Conservation (phyloP, 805 yeast species). For the Saccharomycopsis fodiens region DNA sequence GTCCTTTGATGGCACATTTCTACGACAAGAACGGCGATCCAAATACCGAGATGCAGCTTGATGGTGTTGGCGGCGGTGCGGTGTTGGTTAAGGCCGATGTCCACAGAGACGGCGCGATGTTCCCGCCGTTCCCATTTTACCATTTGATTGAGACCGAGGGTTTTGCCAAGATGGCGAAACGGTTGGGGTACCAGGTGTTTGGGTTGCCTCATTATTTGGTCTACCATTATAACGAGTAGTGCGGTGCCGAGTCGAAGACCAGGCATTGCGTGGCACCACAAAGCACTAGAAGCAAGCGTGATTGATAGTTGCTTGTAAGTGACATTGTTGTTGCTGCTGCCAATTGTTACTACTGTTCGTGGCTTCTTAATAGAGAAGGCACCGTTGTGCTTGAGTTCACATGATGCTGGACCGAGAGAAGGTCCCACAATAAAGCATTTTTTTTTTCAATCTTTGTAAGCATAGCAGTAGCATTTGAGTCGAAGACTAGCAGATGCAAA, state of each 20-base stretch:
- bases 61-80: constrained; percentile 98
- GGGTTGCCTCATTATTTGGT: constrained; percentile 95
- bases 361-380: too few species aligned
- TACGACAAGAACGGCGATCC: constrained; percentile 59
- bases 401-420: too few species aligned
- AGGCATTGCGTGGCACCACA: too few species aligned
- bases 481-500: too few species aligned
- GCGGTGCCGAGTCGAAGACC: too few species aligned
- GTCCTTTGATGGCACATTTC: constrained; percentile 89
- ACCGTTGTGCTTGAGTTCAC: too few species aligned
- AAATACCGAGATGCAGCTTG: constrained; percentile 70
- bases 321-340: too few species aligned
- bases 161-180: constrained; percentile 95
- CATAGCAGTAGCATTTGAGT: too few species aligned
- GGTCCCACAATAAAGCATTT: too few species aligned
- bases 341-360: not conserved
- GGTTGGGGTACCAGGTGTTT: constrained; percentile 82
- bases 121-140: constrained; percentile 96
- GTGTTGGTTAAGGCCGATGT: constrained; percentile 94
- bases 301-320: too few species aligned
- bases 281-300: too few species aligned
- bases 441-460: too few species aligned
- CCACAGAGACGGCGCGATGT: constrained; percentile 99
- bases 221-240: constrained; percentile 76
- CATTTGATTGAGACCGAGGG: constrained; percentile 97